phyloP scores from a whole-genome alignment of 148 eudicot genomes.

The Vaccinium vitisidaea region DNA sequence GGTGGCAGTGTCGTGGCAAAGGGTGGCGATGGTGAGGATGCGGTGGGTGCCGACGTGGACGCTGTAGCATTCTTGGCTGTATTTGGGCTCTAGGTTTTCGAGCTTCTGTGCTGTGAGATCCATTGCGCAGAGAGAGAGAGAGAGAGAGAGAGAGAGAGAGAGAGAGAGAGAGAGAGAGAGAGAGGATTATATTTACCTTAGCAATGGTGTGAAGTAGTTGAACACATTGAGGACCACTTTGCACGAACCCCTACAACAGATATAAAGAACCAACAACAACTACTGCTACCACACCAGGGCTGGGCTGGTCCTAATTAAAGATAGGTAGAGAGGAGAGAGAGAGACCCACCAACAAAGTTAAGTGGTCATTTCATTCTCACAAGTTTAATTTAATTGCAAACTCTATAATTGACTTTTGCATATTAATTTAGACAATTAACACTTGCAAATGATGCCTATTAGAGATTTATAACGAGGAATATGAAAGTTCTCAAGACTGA shows the following conservation, averaged over 20 bases:
- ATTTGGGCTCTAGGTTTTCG: neutral
- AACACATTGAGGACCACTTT: neutral
- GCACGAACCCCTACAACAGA: neutral
- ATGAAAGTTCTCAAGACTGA: no score
- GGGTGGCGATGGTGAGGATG: constrained; percentile 10
- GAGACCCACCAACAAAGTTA: neutral
- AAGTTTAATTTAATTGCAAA: neutral
- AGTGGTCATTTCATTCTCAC: neutral
- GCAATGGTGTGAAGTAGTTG: no score
- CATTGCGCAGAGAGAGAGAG: neutral
- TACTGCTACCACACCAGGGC: neutral
- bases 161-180: no score
- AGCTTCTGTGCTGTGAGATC: neutral
- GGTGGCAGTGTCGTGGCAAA: neutral
- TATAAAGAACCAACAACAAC: constrained; percentile 1
- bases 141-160: no score
- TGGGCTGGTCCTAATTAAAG: neutral
- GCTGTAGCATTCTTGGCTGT: neutral
- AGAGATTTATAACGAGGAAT: no score
- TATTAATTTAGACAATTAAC: neutral
- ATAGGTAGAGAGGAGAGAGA: neutral
- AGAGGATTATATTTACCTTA: no score
- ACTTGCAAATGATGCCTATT: neutral
- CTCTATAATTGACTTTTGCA: neutral
- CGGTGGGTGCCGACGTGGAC: neutral